A percentile compares a stretch with the other conserved stretches of the same genome.
Conservation (phyloP, 768 basidiomycete species). For the Kwoniella dejecticola region DNA sequence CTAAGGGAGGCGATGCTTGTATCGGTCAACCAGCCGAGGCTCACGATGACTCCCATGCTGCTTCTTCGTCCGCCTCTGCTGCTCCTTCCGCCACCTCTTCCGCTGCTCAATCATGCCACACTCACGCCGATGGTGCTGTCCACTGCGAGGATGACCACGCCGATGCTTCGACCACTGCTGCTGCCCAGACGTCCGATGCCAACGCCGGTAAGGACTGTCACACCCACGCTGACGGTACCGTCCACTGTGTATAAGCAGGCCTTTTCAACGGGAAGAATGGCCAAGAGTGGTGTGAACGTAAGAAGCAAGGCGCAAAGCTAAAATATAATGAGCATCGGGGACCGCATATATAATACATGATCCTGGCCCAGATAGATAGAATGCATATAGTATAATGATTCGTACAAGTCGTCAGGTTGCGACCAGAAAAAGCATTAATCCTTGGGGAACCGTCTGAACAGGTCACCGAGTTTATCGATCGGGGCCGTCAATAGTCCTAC, state of each 20-base stretch:
- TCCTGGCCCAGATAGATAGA: too few species aligned
- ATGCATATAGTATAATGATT: too few species aligned
- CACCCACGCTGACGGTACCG: slow-evolving; percentile 32
- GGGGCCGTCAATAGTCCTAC: slow-evolving; percentile 26
- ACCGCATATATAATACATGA: too few species aligned
- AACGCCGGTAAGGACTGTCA: slow-evolving; percentile 25
- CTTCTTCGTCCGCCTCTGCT: slow-evolving; percentile 13
- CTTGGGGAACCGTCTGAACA: slow-evolving; percentile 30
- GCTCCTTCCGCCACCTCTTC: slow-evolving; percentile 23
- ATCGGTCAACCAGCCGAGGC: slow-evolving; percentile 29
- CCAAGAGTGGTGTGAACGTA: too few species aligned
- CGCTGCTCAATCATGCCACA: slow-evolving; percentile 35
- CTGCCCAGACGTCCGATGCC: slow-evolving; percentile 14
- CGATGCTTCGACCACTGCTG: slow-evolving; percentile 14
- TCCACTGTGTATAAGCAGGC: slow-evolving; percentile 24
- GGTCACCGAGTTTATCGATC: slow-evolving; percentile 32
- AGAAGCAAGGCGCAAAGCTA: background rate
- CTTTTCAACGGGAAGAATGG: too few species aligned
- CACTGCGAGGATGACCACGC: slow-evolving; percentile 12
- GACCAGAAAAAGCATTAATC: slow-evolving; percentile 1
- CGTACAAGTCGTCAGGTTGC: too few species aligned
- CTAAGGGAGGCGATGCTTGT: slow-evolving; percentile 39
- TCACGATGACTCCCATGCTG: slow-evolving; percentile 9
- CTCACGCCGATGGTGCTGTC: slow-evolving; percentile 40
- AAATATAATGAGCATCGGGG: background rate